Base-by-base conservation (phyloP, 768 basidiomycete genomes). In the Cantharellus cinnabarinus region DNA sequence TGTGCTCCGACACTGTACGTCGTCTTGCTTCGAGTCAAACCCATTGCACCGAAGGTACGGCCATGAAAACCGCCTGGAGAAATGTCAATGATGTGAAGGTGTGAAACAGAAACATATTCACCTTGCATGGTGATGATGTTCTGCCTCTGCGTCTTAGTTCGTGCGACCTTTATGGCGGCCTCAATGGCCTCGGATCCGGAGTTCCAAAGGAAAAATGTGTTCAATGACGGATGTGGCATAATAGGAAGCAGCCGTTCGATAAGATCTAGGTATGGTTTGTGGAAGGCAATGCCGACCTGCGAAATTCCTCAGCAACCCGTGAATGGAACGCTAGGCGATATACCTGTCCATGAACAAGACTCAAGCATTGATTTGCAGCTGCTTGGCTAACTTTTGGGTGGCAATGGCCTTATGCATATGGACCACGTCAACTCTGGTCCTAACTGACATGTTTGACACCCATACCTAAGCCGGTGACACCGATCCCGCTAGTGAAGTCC, bases 171-270 rank as follows among this genome's bases (percentile, higher is more conserved):
- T 63, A 98, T 70, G 2, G 89, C 77, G 0, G 81, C 88, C 70
- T 95, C 93, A 50, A 90, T 77, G 1, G 91, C 94, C 70, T 98
- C 94, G 0, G 89, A 83, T 2, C 94, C 94, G 2, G 90, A 93
- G 73, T 89, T 97, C 85, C 86, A 89, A 71, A 95, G 89, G 78
- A 91, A 95, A 77, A 97, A 97, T 35, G 88, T 88, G 68, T 94
- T 85, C 40, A 98, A 76, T 1, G 89, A 91, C 0, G 81, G 76
- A 70, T 93, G 73, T 2, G 93, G 93, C 90, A 98, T 91, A 60
- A 85, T 71, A 0, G 90, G 87, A 7, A 94, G 71, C 4, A 97
- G 76, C 58, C 77, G 78, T 68, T 94, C 79, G 66, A 97, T 84
- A 65, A 97, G 84, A 56, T 80, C 76, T 20, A 95, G 76, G 70